Percentiles rank a stretch among this genome's conserved stretches.
These are phyloP conservation scores for Xylariales sp. DNA, from an alignment of 2,329 filamentous ascomycete genomes.

Conservation along the genomic window DNA sequence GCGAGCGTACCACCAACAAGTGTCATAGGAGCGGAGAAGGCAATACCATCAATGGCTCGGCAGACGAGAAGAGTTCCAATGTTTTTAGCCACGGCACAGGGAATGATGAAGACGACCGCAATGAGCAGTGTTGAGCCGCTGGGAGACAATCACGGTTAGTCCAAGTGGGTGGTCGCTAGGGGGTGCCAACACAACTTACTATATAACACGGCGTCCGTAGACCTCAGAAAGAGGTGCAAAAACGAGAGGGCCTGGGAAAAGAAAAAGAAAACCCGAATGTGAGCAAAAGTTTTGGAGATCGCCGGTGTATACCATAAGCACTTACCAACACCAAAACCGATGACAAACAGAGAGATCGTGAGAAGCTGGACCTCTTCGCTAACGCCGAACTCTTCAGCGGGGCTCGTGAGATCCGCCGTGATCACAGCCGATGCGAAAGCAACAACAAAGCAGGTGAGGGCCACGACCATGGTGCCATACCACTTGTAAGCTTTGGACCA, in stretches of 20 bases:
- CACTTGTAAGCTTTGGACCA: conserved; percentile 77
- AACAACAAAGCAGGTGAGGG: conserved; percentile 70
- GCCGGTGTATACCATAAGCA: conserved; percentile 19
- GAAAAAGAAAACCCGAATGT: conserved; percentile 8
- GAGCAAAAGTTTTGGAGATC: background rate
- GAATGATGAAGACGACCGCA: conserved; percentile 76
- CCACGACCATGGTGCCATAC: conserved; percentile 83
- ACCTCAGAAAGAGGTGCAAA: conserved; percentile 79
- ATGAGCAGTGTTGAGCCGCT: conserved; percentile 58
- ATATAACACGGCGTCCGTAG: conserved; percentile 67
- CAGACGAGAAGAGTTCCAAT: conserved; percentile 73
- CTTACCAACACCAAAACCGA: conserved; percentile 76
- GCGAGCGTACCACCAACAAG: conserved; percentile 78
- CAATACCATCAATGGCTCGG: conserved; percentile 75
- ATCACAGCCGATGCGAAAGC: conserved; percentile 70
- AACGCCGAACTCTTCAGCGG: conserved; percentile 59
- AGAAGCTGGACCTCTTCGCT: conserved; percentile 70
- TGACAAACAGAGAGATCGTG: conserved; percentile 70
- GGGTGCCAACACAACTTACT: conserved; percentile 34
- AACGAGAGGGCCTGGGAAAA: conserved; percentile 58
- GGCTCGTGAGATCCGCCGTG: conserved; percentile 68
- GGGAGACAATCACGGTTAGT: background rate
- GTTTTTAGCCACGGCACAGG: conserved; percentile 72
- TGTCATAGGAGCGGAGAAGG: conserved; percentile 83
- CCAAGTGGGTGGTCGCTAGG: background rate